phyloP scores from a whole-genome alignment of 208 protist species.

The Leishmania gerbilli region DNA sequence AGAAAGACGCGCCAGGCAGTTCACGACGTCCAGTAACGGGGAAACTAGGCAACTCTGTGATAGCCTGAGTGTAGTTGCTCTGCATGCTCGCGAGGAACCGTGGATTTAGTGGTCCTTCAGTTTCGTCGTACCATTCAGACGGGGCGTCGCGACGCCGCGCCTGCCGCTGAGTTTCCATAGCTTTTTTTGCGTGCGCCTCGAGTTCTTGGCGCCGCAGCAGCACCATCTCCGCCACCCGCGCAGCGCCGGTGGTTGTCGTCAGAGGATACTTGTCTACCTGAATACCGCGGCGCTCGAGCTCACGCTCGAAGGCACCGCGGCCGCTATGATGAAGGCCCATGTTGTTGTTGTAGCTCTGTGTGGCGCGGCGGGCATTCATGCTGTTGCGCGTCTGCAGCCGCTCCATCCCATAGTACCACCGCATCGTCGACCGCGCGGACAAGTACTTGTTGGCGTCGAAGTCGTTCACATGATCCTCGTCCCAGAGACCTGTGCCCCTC shows the following conservation, averaged over 20 bases:
- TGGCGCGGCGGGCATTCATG: slow-evolving; percentile 57
- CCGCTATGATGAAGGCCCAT: slow-evolving; percentile 86
- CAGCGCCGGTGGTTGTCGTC: slow-evolving; percentile 79
- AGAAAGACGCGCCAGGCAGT: not conserved
- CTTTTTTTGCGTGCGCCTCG: slow-evolving; percentile 57
- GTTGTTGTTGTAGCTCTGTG: slow-evolving; percentile 90
- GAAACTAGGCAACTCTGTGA: slow-evolving; percentile 50
- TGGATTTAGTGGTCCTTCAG: slow-evolving; percentile 80
- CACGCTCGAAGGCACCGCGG: slow-evolving; percentile 83
- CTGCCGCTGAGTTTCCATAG: slow-evolving; percentile 47
- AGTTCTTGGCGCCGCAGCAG: slow-evolving; percentile 75
- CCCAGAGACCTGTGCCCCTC: slow-evolving; percentile 83
- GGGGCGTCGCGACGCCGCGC: slow-evolving; percentile 39
- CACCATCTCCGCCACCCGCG: slow-evolving; percentile 87
- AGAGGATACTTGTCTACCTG: slow-evolving; percentile 85
- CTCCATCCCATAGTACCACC: slow-evolving; percentile 90
- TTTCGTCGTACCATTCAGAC: slow-evolving; percentile 87
- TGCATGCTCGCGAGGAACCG: slow-evolving; percentile 81
- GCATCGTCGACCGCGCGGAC: slow-evolving; percentile 75
- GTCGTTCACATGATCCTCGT: slow-evolving; percentile 93
- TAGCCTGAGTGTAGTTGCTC: slow-evolving; percentile 64
- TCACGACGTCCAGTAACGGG: not conserved
- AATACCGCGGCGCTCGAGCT: slow-evolving; percentile 80
- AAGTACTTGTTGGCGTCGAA: slow-evolving; percentile 80
- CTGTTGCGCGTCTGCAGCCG: slow-evolving; percentile 66